Evolutionary conservation across 2,329 filamentous ascomycete species (phyloP), one percentile per base, ranked within the genome.

Genomic region (Aspergillus sp.): DNA sequence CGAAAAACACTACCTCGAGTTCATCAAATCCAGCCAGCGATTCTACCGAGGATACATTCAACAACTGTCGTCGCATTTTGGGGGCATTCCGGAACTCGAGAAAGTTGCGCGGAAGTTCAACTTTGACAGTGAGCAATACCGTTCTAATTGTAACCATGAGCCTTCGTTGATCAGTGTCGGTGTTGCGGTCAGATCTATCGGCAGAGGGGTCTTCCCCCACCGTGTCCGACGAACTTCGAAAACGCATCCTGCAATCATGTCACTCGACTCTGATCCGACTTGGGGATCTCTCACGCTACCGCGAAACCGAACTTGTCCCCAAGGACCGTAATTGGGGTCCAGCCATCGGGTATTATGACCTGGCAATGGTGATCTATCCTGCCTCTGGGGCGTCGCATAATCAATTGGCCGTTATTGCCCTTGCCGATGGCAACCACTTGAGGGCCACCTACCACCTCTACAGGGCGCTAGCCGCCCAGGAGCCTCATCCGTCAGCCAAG

Each of bases 41-140:
- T 96, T 95, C 71, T 97, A 97, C 77, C 85, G 88, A 64, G 86
- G 85, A 59, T 94, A 90, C 65, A 87, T 96, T 50, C 85, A 93
- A 69, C 84, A 86, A 51, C 78, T 96, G 20, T 85, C 87, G 49
- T 77, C 77, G 16, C 76, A 79, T 53, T 84, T 79, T 58, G 76
- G 78, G 33, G 79, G 78, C 36, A 77, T 86, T 38, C 70, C 77
- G 5, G 82, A 85, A 62, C 69, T 87, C 61, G 76, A 82, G 60
- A 78, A 78, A 52, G 77, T 86, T 50, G 82, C 83, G 30, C 64
- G 62, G 53, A 76, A 76, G 52, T 77, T 80, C 66, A 74, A 71
- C 50, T 71, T 78, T 59, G 72, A 76, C 47, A 71, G 77, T 79
- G 70, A 62, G 73, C 61, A 48, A 53, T 46, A 9, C 53, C 45